Base-by-base conservation (phyloP, 1,284 basidiomycete species). In the Phlebopus sp. region DNA sequence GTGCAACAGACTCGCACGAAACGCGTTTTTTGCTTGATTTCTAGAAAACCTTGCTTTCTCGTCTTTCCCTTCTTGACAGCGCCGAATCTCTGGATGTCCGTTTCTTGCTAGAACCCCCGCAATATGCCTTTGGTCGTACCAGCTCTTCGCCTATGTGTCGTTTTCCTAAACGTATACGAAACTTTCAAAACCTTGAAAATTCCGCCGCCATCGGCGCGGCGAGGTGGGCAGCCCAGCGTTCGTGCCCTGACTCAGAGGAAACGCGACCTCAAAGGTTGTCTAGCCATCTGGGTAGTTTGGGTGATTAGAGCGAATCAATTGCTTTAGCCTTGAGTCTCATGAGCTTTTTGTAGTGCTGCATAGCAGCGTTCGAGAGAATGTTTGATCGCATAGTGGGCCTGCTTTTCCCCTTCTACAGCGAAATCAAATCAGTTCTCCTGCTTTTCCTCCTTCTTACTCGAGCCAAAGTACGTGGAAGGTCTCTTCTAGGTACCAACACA, bases 251-350 rank as follows among this genome's bases (percentile, higher is more conserved):
- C 81, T 23, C 82, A 86, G 64, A 72, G 88, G 56, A 91, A 91
- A 64, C 77, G 89, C 47, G 79, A 85, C 58, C 84, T 91, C 76
- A 91, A 91, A 64, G 88, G 89, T 17, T 84, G 82, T 62, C 69
- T 91, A 50, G 79, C 86, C 23, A 77, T 91, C 10, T 91, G 89
- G 89, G 74, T 89, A 38, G 79, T 92, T 54, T 92, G 86, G 86
- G 88, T 88, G 67, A 69, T 78, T 46, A 38, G 65, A 47, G 39
- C 44, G 35, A 47, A 46, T 47, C 45, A 37, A 42, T 46, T 49
- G 39, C 44, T 42, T 29, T 39, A 43, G 46, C 39, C 2, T 43
- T 49, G 54, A 14, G 19, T 54, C 56, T 60, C 52, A 63, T 49
- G 34, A n/a, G 39, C 42, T 39, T 49, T 54, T 49, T 59, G 37